A percentile compares a stretch with the other conserved stretches of the same genome.
These are phyloP conservation scores for Phaffia australis DNA, from an alignment of 768 basidiomycete genomes.

Conservation along the genomic window DNA sequence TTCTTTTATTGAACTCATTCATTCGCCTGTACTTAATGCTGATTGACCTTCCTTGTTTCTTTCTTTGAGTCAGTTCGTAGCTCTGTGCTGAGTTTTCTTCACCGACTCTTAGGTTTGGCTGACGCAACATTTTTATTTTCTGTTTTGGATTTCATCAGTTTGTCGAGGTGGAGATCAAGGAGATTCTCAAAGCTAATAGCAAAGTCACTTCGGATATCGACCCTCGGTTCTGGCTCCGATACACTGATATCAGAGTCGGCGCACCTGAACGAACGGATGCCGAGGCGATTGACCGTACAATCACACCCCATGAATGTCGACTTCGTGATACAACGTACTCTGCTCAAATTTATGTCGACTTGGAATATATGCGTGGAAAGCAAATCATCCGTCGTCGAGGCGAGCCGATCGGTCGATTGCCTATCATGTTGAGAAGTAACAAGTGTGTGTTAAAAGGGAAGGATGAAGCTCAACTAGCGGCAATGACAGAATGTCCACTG, in stretches of 20 bases:
- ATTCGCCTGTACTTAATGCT: slow-evolving; percentile 1
- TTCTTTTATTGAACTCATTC: background rate
- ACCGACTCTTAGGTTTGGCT: background rate
- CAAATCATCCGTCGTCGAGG: slow-evolving; percentile 71
- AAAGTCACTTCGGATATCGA: slow-evolving; percentile 94
- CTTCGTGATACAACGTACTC: slow-evolving; percentile 89
- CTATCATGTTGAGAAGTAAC: slow-evolving; percentile 93
- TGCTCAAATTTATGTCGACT: slow-evolving; percentile 83
- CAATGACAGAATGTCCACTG: slow-evolving; percentile 91
- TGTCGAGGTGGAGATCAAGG: slow-evolving; percentile 92
- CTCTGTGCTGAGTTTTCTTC: background rate
- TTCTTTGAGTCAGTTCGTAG: slow-evolving; percentile 59
- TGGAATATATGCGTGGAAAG: slow-evolving; percentile 87
- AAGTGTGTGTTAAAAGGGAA: slow-evolving; percentile 80
- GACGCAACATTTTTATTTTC: background rate
- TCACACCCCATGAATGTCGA: slow-evolving; percentile 95
- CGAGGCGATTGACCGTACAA: slow-evolving; percentile 61
- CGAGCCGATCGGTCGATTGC: slow-evolving; percentile 78
- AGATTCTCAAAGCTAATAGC: slow-evolving; percentile 61
- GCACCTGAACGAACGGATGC: slow-evolving; percentile 81
- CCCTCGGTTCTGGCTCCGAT: slow-evolving; percentile 86
- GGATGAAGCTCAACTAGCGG: slow-evolving; percentile 69
- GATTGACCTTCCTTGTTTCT: slow-evolving; percentile 55
- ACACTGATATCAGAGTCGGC: slow-evolving; percentile 87
- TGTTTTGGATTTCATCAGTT: slow-evolving; percentile 42